Evolutionary conservation across 805 yeast genomes (phyloP), one percentile per base, ranked within the genome.

Genomic region (Dipodascus geniculatus): DNA sequence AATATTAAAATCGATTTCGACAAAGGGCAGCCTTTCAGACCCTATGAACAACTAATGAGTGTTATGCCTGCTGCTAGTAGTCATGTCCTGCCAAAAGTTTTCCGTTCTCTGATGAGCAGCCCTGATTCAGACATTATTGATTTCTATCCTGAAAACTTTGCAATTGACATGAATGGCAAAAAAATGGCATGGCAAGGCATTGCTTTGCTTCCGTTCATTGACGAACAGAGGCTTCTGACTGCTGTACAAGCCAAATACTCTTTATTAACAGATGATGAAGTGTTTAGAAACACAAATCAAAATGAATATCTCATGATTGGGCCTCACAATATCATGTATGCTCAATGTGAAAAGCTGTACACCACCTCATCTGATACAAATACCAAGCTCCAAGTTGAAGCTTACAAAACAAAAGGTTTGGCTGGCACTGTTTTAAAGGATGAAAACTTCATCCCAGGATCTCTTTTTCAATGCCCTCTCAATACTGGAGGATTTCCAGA

Each of bases 171-270:
- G 96, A 89, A 90, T 65, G 98, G 98, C 24, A 87, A 87, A 60
- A 88, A 86, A 60, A 85, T 85, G 87, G 75, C 91, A 51, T 90
- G 98, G 98, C 95, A 88, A 65, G 97, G 96, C 53, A 85, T 90
- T 62, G 90, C 95, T 0, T 69, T 90, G 44, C 71, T 90, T 53
- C 97, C 98, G 0, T 90, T 90, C 60, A 91, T 90, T 60, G 96
- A 90, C 62, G 96, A 87, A 61, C 68, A 68, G n/a, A 72, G 95
- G 60, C 72, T 90, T 48, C 67, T 90, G 52, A 70, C 73, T 17
- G 82, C 81, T 2, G 95, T 89, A 1, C 74, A 78, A 52, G 77
- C 69, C 0, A 80, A 83, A 56, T 90, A 90, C 63, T 70, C 75
- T 1, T 67, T 71, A 42, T 71, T 90, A 49, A 76, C 87, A 0